These are phyloP conservation scores for Eimeria tenella DNA, from an alignment of 169 alveolate species.

Conservation along the genomic window DNA sequence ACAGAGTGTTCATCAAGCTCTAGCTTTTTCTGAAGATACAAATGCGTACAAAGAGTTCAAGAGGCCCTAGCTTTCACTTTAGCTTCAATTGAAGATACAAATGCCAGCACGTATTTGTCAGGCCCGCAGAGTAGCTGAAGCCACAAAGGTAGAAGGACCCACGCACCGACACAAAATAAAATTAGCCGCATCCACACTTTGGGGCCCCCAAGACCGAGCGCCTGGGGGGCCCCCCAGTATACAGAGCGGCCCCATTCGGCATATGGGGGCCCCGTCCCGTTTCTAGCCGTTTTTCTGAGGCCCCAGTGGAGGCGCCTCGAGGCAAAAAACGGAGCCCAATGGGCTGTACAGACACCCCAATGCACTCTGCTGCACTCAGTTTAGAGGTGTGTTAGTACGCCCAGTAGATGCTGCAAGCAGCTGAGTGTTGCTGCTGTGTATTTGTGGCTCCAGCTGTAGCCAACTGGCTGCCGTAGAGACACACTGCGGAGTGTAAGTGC, in stretches of 20 bases:
- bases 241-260: neutral
- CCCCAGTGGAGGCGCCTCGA: neutral
- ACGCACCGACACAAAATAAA: no score
- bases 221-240: no score
- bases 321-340: neutral
- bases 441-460: no score
- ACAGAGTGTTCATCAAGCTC: slow-evolving; percentile 87
- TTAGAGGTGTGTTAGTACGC: neutral
- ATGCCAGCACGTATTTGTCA: neutral
- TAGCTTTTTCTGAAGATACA: neutral
- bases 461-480: no score
- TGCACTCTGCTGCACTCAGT: neutral
- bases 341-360: neutral
- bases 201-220: no score
- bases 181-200: no score
- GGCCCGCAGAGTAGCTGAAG: neutral
- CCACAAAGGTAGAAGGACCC: no score
- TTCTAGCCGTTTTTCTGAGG: neutral
- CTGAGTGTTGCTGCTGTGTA: no score
- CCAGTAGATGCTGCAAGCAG: neutral
- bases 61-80: no score
- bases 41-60: neutral
- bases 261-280: neutral
- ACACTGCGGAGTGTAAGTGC: no score
- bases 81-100: neutral